Conservation (phyloP, 2,329 filamentous ascomycete genomes). For the Colletotrichum zoysiae region DNA sequence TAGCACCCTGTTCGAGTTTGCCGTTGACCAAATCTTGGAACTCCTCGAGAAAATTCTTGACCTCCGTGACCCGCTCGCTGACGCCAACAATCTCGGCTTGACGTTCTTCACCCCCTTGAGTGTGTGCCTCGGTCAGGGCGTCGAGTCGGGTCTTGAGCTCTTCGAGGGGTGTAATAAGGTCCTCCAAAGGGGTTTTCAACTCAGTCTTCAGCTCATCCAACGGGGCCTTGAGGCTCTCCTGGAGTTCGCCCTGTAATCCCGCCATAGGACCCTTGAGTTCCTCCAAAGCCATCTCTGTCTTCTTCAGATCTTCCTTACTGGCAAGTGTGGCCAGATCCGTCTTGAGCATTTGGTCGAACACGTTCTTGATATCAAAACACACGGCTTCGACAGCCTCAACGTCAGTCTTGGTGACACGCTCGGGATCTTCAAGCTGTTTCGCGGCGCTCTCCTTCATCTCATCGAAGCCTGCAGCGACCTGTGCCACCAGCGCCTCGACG, state of each 20-base stretch:
- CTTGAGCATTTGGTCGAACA: slow-evolving; percentile 79
- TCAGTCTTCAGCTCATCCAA: slow-evolving; percentile 22
- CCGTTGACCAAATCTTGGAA: slow-evolving; percentile 81
- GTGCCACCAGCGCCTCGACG: slow-evolving; percentile 82
- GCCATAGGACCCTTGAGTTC: slow-evolving; percentile 32
- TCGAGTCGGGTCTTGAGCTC: slow-evolving; percentile 69
- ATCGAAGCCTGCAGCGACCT: slow-evolving; percentile 81
- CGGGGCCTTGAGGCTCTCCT: slow-evolving; percentile 26
- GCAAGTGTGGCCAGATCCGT: slow-evolving; percentile 79
- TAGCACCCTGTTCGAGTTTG: slow-evolving; percentile 81
- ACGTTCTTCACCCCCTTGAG: slow-evolving; percentile 84
- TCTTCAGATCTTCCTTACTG: slow-evolving; percentile 81
- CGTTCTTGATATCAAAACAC: slow-evolving; percentile 86
- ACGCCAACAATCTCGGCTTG: slow-evolving; percentile 86
- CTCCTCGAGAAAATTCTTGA: slow-evolving; percentile 82
- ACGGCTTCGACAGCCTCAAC: slow-evolving; percentile 84
- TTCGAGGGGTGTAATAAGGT: slow-evolving; percentile 73
- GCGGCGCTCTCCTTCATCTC: slow-evolving; percentile 74
- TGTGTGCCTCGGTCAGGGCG: slow-evolving; percentile 77
- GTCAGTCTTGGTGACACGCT: slow-evolving; percentile 83
- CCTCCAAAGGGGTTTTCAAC: slow-evolving; percentile 62
- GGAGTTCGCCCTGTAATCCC: slow-evolving; percentile 12
- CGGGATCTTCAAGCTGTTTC: slow-evolving; percentile 67
- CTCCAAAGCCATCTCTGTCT: slow-evolving; percentile 74
- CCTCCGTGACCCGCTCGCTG: slow-evolving; percentile 81